Evolutionary conservation across 306 rosid genomes (phyloP).

Genomic region (Hylodesmum podocarpum): DNA sequence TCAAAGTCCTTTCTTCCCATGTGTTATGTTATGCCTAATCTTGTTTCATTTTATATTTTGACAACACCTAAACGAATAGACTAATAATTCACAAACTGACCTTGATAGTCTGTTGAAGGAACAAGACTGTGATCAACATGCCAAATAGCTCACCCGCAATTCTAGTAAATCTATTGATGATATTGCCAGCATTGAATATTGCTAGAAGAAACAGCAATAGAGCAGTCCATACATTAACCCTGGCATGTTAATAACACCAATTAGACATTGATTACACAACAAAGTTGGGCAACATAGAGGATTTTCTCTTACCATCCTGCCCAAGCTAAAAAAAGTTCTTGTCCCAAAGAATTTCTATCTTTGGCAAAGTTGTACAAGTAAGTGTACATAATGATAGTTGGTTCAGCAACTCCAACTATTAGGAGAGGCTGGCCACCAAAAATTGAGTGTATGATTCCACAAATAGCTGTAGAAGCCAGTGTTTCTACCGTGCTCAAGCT

Average conservation of each 20-base stretch:
- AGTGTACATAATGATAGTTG: conserved; percentile 87
- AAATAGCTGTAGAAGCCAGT: conserved; percentile 81
- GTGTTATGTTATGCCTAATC: not conserved
- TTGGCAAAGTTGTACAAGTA: conserved; percentile 75
- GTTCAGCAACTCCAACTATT: conserved; percentile 92
- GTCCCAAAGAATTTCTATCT: conserved; percentile 59
- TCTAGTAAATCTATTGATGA: conserved; percentile 81
- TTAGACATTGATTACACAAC: not conserved
- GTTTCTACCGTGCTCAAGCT: conserved; percentile 88
- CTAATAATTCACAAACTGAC: conserved; percentile 37
- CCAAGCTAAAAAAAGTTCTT: conserved; percentile 74
- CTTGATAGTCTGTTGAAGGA: conserved; percentile 89
- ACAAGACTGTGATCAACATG: conserved; percentile 79
- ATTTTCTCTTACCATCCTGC: conserved; percentile 67
- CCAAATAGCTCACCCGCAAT: conserved; percentile 87
- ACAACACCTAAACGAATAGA: not conserved
- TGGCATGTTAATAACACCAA: conserved; percentile 32
- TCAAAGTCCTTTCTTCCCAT: conserved; percentile 7
- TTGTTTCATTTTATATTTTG: not conserved
- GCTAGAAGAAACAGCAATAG: conserved; percentile 71
- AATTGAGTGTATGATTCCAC: conserved; percentile 88
- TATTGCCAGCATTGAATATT: conserved; percentile 67
- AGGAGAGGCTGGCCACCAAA: conserved; percentile 89
- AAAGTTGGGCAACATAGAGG: not conserved
- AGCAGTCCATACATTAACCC: conserved; percentile 94